Base-by-base conservation (phyloP, 2,329 filamentous ascomycete genomes). In the Epichloe sibirici region DNA sequence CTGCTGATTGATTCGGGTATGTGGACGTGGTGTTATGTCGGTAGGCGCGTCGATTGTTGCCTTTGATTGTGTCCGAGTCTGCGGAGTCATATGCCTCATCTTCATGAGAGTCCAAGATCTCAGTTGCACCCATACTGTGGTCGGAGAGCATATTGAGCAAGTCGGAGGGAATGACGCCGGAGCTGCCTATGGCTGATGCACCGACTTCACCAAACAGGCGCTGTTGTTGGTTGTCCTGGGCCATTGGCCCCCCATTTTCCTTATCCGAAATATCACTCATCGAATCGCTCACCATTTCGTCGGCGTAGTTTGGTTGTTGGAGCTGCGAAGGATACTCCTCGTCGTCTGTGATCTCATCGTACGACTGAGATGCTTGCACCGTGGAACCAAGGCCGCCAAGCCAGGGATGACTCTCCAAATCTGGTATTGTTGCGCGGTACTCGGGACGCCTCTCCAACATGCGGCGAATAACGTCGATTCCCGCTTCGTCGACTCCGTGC, bases 391-490 rank as follows among this genome's bases (percentile, higher is more conserved):
- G 48, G 3, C 64, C 69, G 0, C 61, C 62, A n/a, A 95, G 74
- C 91, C 91, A 97, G 1, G 78, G 71, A 65, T 93, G 86, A 12
- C 70, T 68, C 53, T 88, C 76, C 51, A 95, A 83, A 49, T 86
- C 77, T 5, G 71, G 65, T 45, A 93, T 83, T 0, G 83, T 87
- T 0, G 89, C 87, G 53, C 91, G 82, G n/a, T 78, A 69, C 52
- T 85, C 78, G 1, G 91, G 89, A 48, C 90, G 82, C n/a, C 81
- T 81, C 58, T 89, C 82, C 4, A 97, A 79, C 79, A 96, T 93
- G n/a, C 74, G 73, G 15, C 73, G 71, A 35, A 97, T 71, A 59
- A 95, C 87, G 57, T 90, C 78, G 47, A 94, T 80, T 11, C 85
- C 87, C 2, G 73, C 65, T 1, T 78, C 70, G 0, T 89, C 89